Evolutionary conservation across 768 basidiomycete species (phyloP), one percentile per base, ranked within the genome.

Genomic region (Amanita brunnescens): DNA sequence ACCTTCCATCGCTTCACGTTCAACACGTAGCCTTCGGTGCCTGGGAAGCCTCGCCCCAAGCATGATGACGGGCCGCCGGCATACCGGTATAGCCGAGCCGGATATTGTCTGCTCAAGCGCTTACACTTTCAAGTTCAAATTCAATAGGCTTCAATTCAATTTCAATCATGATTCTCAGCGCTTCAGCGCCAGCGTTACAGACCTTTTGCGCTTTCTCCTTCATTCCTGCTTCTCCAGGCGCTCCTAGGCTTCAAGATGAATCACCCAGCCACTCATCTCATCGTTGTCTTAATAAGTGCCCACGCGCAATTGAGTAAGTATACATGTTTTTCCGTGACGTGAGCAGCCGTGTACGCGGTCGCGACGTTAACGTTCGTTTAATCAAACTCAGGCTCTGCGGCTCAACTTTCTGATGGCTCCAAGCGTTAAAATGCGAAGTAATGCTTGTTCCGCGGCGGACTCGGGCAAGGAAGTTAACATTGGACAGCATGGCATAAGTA

Each of bases 1-100:
- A 59, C 64, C 65, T 32, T 81, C 66, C 78, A 81, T 12, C 6
- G 8, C n/a, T 26, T 14, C 9, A 9, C 20, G 26, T 16, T 21
- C 9, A 9, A 20, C 16, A 16, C 14, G 3, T 3, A 34, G 2
- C 16, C 14, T 20, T 4, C 6, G 14, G 45, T 47, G n/a, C 10
- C 12, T 37, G 20, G 12, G 23, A 29, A 13, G 5, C 29, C 8
- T n/a, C n/a, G n/a, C n/a, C n/a, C n/a, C n/a, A n/a, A n/a, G n/a
- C n/a, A n/a, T n/a, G n/a, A n/a, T n/a, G n/a, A n/a, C n/a, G n/a
- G n/a, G n/a, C n/a, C n/a, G n/a, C 18, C 46, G 32, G 46, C 20
- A 18, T 26, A 32, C 5, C 3, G 30, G 18, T 13, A 47, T 35
- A 34, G 23, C 46, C 46, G 46, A 14, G 20, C 37, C 26, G 26